These are phyloP conservation scores for Chrysoporthe puriensis DNA, from an alignment of 2,329 filamentous ascomycete genomes.

Conservation along the genomic window DNA sequence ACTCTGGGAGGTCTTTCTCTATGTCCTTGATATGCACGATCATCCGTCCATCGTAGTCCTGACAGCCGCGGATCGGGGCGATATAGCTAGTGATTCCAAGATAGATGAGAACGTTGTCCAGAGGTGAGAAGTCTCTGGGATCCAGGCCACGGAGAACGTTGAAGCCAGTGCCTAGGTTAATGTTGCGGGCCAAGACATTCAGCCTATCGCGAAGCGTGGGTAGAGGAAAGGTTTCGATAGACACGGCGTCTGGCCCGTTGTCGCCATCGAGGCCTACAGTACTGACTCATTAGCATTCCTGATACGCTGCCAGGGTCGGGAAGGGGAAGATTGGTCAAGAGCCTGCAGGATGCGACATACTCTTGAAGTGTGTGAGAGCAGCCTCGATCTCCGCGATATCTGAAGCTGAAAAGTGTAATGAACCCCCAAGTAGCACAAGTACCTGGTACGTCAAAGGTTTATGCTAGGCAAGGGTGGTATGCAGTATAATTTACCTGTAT, in stretches of 20 bases:
- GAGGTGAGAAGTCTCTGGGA: slow-evolving; percentile 43
- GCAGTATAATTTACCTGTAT: too few relatives aligned
- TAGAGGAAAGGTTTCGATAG: slow-evolving; percentile 32
- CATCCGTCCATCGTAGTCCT: slow-evolving; percentile 37
- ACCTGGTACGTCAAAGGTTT: too few relatives aligned
- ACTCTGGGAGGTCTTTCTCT: slow-evolving; percentile 29
- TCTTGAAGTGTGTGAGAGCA: slow-evolving; percentile 31
- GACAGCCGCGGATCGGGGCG: slow-evolving; percentile 43
- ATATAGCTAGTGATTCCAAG: slow-evolving; percentile 51
- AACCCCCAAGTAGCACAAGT: too few relatives aligned
- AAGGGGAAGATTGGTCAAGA: background rate
- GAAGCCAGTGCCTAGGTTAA: slow-evolving; percentile 42
- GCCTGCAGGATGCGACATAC: slow-evolving; percentile 10
- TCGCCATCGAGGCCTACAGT: slow-evolving; percentile 16
- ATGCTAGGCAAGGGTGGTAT: too few relatives aligned
- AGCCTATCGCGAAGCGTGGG: slow-evolving; percentile 31
- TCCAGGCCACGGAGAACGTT: slow-evolving; percentile 49
- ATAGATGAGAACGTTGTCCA: slow-evolving; percentile 50
- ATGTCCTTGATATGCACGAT: slow-evolving; percentile 34
- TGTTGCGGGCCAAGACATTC: slow-evolving; percentile 21
- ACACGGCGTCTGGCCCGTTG: slow-evolving; percentile 31
- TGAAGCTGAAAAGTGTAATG: slow-evolving; percentile 20
- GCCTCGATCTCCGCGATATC: slow-evolving; percentile 33
- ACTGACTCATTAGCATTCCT: slow-evolving; percentile 4
- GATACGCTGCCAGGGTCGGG: background rate